Conservation (phyloP, 1,139 yeast genomes). For the Kluyveromyces sp. region DNA sequence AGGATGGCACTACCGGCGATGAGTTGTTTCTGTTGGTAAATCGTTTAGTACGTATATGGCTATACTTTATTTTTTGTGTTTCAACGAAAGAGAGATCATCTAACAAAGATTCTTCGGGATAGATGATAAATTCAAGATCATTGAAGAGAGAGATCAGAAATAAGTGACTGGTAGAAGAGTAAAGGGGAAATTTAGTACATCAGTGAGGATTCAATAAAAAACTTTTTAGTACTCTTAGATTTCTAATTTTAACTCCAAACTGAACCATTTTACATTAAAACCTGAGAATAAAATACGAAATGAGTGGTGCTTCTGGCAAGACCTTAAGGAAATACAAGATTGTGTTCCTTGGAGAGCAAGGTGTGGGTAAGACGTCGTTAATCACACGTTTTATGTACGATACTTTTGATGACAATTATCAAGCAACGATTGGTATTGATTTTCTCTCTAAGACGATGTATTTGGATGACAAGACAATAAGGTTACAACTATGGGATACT, state of each 20-base stretch:
- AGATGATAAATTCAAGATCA: no score
- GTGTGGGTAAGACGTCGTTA: slow-evolving; percentile 92
- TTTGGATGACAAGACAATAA: slow-evolving; percentile 63
- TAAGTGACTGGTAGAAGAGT: no score
- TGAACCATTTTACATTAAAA: no score
- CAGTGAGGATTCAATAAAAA: no score
- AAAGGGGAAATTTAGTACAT: no score
- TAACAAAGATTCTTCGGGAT: no score
- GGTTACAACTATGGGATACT: slow-evolving; percentile 91
- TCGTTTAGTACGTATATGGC: neutral
- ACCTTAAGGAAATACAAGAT: slow-evolving; percentile 69
- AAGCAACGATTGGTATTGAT: slow-evolving; percentile 95
- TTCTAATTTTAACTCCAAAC: no score
- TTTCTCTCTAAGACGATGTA: slow-evolving; percentile 85
- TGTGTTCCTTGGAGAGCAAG: slow-evolving; percentile 95
- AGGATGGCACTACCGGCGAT: neutral
- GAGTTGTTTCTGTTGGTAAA: neutral
- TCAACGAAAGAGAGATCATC: no score
- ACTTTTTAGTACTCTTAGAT: no score
- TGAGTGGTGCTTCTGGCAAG: slow-evolving; percentile 23
- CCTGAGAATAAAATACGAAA: neutral
- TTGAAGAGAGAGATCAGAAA: no score
- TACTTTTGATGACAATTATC: slow-evolving; percentile 90
- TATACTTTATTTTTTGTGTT: neutral
- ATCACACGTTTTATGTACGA: slow-evolving; percentile 97